Conservation (phyloP, 2,329 filamentous ascomycete species). For the Colletotrichum sp. region DNA sequence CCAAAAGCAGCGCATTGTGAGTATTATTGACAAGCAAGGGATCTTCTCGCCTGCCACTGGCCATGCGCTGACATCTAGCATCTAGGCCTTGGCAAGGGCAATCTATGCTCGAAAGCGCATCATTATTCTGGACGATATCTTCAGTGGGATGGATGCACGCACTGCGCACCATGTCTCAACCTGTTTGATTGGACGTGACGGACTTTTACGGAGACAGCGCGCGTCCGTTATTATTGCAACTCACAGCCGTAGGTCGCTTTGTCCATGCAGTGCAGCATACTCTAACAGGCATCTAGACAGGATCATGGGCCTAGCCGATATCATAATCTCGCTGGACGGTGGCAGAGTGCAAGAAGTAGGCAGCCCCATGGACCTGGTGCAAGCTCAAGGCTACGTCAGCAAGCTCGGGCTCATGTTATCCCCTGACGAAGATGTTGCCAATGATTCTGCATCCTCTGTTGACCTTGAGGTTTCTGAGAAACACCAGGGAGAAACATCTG, state of each 20-base stretch:
- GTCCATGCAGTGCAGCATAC: rapidly evolving
- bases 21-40: background rate
- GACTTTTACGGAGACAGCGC: background rate
- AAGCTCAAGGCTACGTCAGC: background rate
- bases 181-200: background rate
- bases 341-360: background rate
- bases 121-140: conserved; percentile 10
- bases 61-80: background rate
- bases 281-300: background rate
- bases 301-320: background rate
- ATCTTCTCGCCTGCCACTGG: background rate
- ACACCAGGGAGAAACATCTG: background rate
- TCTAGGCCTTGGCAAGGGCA: background rate
- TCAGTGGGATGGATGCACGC: conserved; percentile 4
- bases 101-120: background rate
- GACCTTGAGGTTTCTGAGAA: background rate
- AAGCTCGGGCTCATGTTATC: background rate
- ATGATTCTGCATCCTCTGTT: background rate
- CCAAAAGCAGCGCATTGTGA: conserved; percentile 14
- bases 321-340: background rate
- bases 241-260: background rate
- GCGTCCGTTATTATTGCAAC: background rate
- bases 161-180: background rate
- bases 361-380: background rate
- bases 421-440: background rate